Evolutionary conservation across 2,329 filamentous ascomycete species (phyloP).

Genomic region (Fusarium sp.): DNA sequence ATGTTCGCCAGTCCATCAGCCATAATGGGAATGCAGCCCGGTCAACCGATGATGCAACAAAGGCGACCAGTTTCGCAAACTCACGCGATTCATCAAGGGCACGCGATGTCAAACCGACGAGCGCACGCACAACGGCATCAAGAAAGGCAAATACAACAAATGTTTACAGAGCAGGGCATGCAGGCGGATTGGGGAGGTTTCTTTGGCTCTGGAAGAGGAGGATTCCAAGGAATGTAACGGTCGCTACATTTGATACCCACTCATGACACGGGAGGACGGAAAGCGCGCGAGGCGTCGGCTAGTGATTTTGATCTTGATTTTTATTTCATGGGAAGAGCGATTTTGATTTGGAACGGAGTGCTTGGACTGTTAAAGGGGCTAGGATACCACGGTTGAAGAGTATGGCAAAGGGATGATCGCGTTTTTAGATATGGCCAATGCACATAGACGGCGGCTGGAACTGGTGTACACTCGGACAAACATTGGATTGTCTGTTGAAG

Average conservation of each 20-base stretch:
- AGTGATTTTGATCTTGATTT: slow-evolving; percentile 41
- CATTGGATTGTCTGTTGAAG: slow-evolving; percentile 5
- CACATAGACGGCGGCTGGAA: slow-evolving; percentile 33
- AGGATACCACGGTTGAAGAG: slow-evolving; percentile 20
- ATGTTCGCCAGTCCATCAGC: slow-evolving; percentile 57
- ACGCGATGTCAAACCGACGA: slow-evolving; percentile 42
- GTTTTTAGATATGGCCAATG: slow-evolving; percentile 34
- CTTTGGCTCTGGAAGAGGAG: slow-evolving; percentile 58
- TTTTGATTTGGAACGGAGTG: slow-evolving; percentile 40
- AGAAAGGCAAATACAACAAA: slow-evolving; percentile 61
- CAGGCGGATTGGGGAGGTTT: slow-evolving; percentile 61
- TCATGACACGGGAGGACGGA: slow-evolving; percentile 47
- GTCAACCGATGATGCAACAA: slow-evolving; percentile 46
- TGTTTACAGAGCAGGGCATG: slow-evolving; percentile 61
- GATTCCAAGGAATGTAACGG: slow-evolving; percentile 58
- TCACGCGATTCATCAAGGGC: slow-evolving; percentile 42
- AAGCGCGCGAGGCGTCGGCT: slow-evolving; percentile 44
- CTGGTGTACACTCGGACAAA: slow-evolving; percentile 30
- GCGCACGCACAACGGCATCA: slow-evolving; percentile 49
- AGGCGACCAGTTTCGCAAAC: slow-evolving; percentile 39
- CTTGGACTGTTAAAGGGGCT: slow-evolving; percentile 14
- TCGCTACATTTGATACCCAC: slow-evolving; percentile 55
- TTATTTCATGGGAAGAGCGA: slow-evolving; percentile 37
- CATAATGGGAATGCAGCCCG: slow-evolving; percentile 57
- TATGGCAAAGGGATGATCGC: slow-evolving; percentile 21